These are phyloP conservation scores for Syzygium jambos DNA, from an alignment of 345 rosid species.

Conservation along the genomic window DNA sequence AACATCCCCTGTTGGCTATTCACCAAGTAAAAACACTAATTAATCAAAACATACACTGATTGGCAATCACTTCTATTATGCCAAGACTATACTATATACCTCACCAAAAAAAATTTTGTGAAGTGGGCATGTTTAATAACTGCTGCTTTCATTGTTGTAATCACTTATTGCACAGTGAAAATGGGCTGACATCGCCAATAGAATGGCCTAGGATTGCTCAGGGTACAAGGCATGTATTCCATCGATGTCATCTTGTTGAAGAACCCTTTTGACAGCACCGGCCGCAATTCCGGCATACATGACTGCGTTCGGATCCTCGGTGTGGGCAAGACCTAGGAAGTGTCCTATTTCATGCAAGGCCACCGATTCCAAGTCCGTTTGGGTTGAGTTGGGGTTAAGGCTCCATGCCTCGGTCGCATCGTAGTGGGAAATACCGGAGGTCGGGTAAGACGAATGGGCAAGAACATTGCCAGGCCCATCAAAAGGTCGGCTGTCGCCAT, in stretches of 20 bases:
- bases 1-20: too few relatives aligned
- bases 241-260: not conserved
- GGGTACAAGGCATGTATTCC: not conserved
- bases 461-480: conserved; percentile 7
- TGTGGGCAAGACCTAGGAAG: conserved; percentile 12
- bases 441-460: conserved; percentile 10
- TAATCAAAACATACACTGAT: too few relatives aligned
- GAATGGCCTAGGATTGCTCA: not conserved
- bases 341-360: conserved; percentile 26
- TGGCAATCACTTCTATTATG: too few relatives aligned
- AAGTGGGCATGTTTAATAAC: not conserved
- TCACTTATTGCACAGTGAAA: not conserved
- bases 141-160: not conserved
- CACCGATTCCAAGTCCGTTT: conserved; percentile 10
- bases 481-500: conserved; percentile 3
- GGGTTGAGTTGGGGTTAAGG: not conserved
- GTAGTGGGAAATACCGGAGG: conserved; percentile 4
- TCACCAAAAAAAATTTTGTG: not conserved
- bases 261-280: not conserved
- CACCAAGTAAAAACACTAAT: too few relatives aligned
- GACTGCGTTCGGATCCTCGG: not conserved
- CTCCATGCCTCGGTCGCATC: conserved; percentile 21
- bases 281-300: conserved; percentile 1
- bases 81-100: fast-evolving
- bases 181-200: not conserved